Base-by-base conservation (phyloP, 2,329 filamentous ascomycete genomes). In the Pezizomycotina sp. region DNA sequence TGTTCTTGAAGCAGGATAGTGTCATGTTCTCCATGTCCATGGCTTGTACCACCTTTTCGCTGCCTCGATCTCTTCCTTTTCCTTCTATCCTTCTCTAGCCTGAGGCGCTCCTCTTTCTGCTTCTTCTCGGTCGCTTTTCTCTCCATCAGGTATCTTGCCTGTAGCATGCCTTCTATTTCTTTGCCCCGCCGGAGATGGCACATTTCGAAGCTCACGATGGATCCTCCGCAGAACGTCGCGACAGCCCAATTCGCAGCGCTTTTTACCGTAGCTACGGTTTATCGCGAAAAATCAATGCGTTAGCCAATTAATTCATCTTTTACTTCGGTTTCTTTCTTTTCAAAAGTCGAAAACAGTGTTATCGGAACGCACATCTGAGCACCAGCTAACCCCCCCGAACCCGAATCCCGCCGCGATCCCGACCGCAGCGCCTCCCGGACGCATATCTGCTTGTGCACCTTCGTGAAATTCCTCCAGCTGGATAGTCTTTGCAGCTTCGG, bases 181-280 rank as follows among this genome's bases (percentile, higher is more conserved):
- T 76, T 66, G 30, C 69, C 64, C 41, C 83, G 67, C 44, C 69
- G 68, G 48, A 74, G 74, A 52, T 83, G 74, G 60, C 86, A 95
- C 52, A 77, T 82, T 58, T 93, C 81, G 59, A 83, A 89, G 32
- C 76, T 75, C 19, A 67, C 65, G 29, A 77, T 62, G n/a, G 77
- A 74, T 5, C 68, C 69, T 13, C 77, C 54, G 15, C 75, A 63
- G 55, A 89, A 92, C 22, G 71, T 65, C 5, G 74, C 79, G 4
- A 89, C 82, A 0, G 82, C 83, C 78, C 80, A 92, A 52, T 91
- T 91, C 22, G 77, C 74, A 1, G 79, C 71, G 51, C 68, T 71
- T 37, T 66, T 68, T 43, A 82, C 59, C 12, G 66, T 64, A 26
- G 67, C 71, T 69, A 48, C 31, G 53, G 21, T 21, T 55, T 53